phyloP scores from a whole-genome alignment of 2,329 filamentous ascomycete species.

The Zelopaecilomyces penicillatus region DNA sequence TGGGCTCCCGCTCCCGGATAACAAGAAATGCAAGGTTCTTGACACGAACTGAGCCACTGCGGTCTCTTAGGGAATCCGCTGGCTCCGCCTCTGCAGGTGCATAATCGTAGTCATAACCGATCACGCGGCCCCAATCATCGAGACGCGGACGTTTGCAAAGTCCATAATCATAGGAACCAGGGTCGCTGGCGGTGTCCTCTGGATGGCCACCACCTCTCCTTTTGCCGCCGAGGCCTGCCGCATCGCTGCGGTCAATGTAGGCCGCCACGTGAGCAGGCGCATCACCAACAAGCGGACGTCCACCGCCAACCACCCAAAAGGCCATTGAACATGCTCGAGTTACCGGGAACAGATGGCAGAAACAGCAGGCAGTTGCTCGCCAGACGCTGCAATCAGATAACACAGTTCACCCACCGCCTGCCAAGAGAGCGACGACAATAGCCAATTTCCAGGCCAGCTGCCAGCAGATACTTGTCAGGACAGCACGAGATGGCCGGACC shows the following conservation, averaged over 20 bases:
- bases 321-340: conserved; percentile 29
- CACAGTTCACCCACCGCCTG: too few species aligned
- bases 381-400: too few species aligned
- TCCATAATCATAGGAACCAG: conserved; percentile 6
- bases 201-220: conserved; percentile 6
- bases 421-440: too few species aligned
- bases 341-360: too few species aligned
- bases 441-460: too few species aligned
- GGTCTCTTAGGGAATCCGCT: neutral
- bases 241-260: conserved; percentile 6
- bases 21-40: conserved; percentile 29
- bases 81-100: neutral
- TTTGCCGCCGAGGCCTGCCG: conserved; percentile 6
- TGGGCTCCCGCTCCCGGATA: conserved; percentile 25
- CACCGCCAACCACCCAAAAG: conserved; percentile 31
- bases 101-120: conserved; percentile 3
- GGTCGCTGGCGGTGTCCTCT: conserved; percentile 5
- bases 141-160: conserved; percentile 8
- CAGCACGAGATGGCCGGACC: too few species aligned
- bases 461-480: too few species aligned
- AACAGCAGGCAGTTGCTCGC: too few species aligned
- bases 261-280: conserved; percentile 7
- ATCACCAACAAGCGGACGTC: conserved; percentile 19
- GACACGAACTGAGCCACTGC: conserved; percentile 20
- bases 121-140: conserved; percentile 8